phyloP scores from a whole-genome alignment of 169 alveolate species.

The Plasmodium knowlesi region DNA sequence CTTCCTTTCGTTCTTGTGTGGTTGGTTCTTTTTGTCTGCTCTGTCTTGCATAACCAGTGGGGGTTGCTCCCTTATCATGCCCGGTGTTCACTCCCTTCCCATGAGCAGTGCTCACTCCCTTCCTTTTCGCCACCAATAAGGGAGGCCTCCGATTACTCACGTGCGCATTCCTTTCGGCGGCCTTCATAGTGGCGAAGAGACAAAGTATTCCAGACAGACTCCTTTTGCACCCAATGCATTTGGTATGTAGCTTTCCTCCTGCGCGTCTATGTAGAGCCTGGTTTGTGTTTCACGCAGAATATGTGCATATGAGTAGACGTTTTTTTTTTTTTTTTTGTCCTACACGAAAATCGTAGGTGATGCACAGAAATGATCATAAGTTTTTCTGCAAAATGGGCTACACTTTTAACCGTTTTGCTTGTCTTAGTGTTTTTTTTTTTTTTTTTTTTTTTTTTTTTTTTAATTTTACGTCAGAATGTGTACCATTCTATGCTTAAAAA shows the following conservation, averaged over 20 bases:
- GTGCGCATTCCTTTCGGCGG: neutral
- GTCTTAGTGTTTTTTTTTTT: neutral
- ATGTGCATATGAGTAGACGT: neutral
- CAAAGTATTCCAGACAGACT: neutral
- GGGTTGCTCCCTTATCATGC: neutral
- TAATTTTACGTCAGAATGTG: neutral
- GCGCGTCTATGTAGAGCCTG: neutral
- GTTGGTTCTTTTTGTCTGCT: neutral
- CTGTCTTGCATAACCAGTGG: neutral
- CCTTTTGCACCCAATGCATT: neutral
- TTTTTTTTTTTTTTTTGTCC: no score
- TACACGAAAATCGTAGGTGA: neutral
- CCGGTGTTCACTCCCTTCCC: no score
- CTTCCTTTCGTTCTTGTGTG: neutral
- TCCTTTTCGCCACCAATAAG: constrained; percentile 3
- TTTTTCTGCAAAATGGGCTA: neutral
- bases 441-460: no score
- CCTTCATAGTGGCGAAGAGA: constrained; percentile 9
- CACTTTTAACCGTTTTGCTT: neutral
- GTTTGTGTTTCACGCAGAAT: neutral
- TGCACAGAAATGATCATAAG: neutral
- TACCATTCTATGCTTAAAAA: neutral
- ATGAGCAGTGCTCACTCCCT: no score
- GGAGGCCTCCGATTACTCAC: neutral
- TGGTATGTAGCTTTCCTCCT: neutral